phyloP scores from a whole-genome alignment of 805 yeast species.

The Starmera amethionina region DNA sequence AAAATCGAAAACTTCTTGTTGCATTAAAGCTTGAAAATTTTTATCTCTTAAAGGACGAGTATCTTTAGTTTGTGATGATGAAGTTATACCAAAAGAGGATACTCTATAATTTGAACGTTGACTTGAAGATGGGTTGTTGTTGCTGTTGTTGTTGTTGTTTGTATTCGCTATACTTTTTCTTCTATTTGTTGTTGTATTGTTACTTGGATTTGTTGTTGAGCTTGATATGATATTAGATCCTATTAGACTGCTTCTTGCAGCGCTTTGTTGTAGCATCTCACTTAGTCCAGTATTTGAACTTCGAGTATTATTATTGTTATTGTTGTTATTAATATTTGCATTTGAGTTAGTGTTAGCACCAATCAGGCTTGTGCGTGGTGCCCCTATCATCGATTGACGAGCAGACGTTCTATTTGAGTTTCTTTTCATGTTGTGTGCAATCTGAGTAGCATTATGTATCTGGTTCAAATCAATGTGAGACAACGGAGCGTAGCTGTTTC shows the following conservation, averaged over 20 bases:
- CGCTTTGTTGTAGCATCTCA: conserved; percentile 19
- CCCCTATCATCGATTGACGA: conserved; percentile 22
- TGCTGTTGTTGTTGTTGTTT: too few relatives aligned
- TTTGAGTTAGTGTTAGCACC: background rate
- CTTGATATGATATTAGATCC: background rate
- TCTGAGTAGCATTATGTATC: conserved; percentile 15
- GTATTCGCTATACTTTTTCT: conserved; percentile 14
- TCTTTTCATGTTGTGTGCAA: conserved; percentile 17
- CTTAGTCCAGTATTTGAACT: conserved; percentile 14
- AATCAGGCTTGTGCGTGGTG: conserved; percentile 13
- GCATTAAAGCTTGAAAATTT: conserved; percentile 53
- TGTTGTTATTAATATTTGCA: background rate
- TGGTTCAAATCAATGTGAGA: conserved; percentile 17
- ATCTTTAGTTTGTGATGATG: conserved; percentile 33
- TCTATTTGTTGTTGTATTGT: background rate
- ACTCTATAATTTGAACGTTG: conserved; percentile 9
- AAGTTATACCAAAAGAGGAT: conserved; percentile 16
- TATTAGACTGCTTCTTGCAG: conserved; percentile 7
- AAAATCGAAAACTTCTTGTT: conserved; percentile 59
- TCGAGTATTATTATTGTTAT: conserved; percentile 9
- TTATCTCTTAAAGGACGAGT: conserved; percentile 74
- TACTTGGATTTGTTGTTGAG: background rate
- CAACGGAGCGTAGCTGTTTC: conserved; percentile 7
- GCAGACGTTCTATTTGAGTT: conserved; percentile 13
- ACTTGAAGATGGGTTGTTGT: background rate